These are phyloP conservation scores for Protostelium mycophagum DNA, from an alignment of 78 protist species.

Conservation along the genomic window DNA sequence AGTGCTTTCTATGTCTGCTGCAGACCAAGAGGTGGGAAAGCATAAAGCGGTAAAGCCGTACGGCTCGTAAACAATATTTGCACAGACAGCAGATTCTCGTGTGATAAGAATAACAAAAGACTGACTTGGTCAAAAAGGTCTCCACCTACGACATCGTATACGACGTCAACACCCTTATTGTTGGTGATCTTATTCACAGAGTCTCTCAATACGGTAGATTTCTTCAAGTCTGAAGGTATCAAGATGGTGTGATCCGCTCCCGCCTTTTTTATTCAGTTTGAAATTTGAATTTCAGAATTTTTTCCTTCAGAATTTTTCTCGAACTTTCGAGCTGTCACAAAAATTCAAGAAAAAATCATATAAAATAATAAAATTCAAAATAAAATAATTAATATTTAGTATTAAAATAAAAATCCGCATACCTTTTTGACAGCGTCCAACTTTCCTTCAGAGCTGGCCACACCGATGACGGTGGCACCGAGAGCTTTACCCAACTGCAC, in stretches of 20 bases:
- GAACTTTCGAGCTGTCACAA: no score
- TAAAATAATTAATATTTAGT: no score
- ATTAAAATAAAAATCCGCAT: no score
- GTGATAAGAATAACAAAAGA: background rate
- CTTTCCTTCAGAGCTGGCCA: slow-evolving; percentile 35
- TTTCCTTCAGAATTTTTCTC: no score
- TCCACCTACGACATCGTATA: slow-evolving; percentile 58
- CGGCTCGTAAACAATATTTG: no score
- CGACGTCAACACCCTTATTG: slow-evolving; percentile 25
- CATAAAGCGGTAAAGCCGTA: no score
- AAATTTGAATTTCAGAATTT: background rate
- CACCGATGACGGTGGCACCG: slow-evolving; percentile 40
- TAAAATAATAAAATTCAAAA: no score
- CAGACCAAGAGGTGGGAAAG: no score
- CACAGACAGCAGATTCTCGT: no score
- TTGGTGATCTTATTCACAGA: slow-evolving; percentile 9
- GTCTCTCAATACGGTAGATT: background rate
- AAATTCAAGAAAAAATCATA: no score
- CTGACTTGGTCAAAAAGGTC: background rate
- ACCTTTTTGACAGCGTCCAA: background rate
- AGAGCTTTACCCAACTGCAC: slow-evolving; percentile 43
- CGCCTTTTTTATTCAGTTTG: background rate
- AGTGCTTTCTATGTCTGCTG: no score
- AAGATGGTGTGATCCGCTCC: slow-evolving; percentile 21
- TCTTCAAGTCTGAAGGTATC: slow-evolving; percentile 2